Base-by-base conservation (phyloP, 306 rosid genomes). In the Malus fusca region DNA sequence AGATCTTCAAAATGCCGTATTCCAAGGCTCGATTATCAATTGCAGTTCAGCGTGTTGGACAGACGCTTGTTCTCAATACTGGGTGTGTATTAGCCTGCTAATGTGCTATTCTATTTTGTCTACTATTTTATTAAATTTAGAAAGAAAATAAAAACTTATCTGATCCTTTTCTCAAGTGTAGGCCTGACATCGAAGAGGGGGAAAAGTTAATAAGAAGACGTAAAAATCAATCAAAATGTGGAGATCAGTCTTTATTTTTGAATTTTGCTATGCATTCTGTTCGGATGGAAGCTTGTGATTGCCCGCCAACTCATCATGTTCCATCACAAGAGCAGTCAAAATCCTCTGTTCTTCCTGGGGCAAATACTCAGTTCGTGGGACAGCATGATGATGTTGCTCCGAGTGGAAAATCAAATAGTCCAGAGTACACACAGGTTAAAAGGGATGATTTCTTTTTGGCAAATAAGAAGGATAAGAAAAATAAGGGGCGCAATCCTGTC, bases 221-320 rank as follows among this genome's bases (percentile, higher is more conserved):
- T 82, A 85, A 83, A 63, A 90, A 78, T 82, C 97, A 88, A 75
- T 73, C 97, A 31, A 94, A 94, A 85, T 92, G 94, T 85, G 93
- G 87, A 5, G 97, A 94, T 80, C 96, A 85, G 72, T 91, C 98
- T 69, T 82, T 94, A 79, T 90, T 94, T 84, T 83, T 92, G 77
- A 94, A 94, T 78, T 94, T 94, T 75, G 98, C 98, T n/a, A 91
- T 90, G 98, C 98, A 94, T 79, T 94, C 98, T 7, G 95, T 91
- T 65, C 84, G 98, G 86, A 88, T 91, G 97, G 97, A 94, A 85
- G 98, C 98, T 82, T 94, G 98, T 82, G 98, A 94, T 88, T 94
- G 98, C 81, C 97, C 98, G 56, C 96, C 97, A 75, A 85, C 85
- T 76, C 89, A 90, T 84, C 84, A 84, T 65, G 87, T 79, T 46